Conservation (phyloP, 805 yeast genomes). For the Torulaspora quercuum region DNA sequence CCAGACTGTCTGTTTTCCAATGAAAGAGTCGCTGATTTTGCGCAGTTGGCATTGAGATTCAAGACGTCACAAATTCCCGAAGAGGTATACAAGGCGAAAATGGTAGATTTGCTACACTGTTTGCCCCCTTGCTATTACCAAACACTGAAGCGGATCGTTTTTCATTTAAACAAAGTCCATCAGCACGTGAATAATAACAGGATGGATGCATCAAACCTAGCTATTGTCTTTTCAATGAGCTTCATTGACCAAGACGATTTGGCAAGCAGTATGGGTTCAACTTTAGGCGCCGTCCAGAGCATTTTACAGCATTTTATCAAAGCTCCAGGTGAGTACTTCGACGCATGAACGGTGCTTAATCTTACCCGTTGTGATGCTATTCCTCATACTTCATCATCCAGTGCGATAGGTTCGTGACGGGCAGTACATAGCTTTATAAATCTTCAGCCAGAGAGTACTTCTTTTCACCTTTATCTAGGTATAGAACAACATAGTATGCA, state of each 20-base stretch:
- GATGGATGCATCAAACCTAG: constrained; percentile 86
- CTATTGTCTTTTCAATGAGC: constrained; percentile 80
- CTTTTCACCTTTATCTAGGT: no score
- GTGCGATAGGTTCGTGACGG: no score
- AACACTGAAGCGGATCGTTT: constrained; percentile 60
- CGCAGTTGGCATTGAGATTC: constrained; percentile 31
- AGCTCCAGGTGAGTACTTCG: constrained; percentile 37
- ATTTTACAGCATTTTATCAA: constrained; percentile 49
- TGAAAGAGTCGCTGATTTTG: constrained; percentile 58
- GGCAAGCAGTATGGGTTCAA: constrained; percentile 46
- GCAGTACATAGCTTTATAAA: no score
- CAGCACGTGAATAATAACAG: constrained; percentile 64
- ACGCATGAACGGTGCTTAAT: constrained; percentile 5
- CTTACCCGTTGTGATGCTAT: no score
- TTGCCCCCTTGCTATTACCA: constrained; percentile 67
- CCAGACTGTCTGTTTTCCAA: constrained; percentile 80
- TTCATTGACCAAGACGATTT: constrained; percentile 46
- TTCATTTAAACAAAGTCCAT: constrained; percentile 68
- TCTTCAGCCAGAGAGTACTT: no score
- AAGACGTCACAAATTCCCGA: constrained; percentile 23
- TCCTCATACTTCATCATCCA: no score
- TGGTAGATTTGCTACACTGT: constrained; percentile 36
- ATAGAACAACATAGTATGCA: no score
- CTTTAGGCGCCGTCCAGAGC: constrained; percentile 52
- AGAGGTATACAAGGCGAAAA: constrained; percentile 27